These are phyloP conservation scores for Sphaerostilbella broomeana DNA, from an alignment of 2,329 filamentous ascomycete genomes.

Conservation along the genomic window DNA sequence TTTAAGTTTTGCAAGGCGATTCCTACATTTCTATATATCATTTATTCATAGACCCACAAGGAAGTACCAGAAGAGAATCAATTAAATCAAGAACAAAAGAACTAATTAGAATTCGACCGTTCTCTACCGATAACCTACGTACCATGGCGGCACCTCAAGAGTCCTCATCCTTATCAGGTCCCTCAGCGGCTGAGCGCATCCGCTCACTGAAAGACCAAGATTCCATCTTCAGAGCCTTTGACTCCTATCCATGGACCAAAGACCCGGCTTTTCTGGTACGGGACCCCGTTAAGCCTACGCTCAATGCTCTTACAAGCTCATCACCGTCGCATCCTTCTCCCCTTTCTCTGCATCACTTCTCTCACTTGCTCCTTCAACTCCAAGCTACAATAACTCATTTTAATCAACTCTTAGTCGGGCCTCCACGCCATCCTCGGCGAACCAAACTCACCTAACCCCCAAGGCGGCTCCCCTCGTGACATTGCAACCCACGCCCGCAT, in stretches of 20 bases:
- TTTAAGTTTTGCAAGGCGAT: no score
- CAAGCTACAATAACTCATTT: not conserved
- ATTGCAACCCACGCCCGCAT: constrained; percentile 60
- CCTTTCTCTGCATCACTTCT: not conserved
- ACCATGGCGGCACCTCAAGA: constrained; percentile 7
- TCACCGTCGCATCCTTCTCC: not conserved
- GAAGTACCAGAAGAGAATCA: no score
- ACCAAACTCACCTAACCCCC: constrained; percentile 34
- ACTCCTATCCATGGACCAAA: constrained; percentile 59
- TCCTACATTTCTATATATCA: no score
- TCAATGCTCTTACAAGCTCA: no score
- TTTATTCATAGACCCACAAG: no score
- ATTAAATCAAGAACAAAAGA: no score
- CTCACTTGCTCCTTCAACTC: not conserved
- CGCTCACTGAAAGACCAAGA: constrained; percentile 33
- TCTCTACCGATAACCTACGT: no score
- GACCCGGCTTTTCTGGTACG: constrained; percentile 62
- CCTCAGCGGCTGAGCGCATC: constrained; percentile 29
- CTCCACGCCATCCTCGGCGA: constrained; percentile 59
- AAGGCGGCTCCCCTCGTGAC: constrained; percentile 42
- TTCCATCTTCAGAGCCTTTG: constrained; percentile 53
- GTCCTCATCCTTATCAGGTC: no score
- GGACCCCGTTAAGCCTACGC: not conserved
- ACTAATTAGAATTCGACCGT: no score
- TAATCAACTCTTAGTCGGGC: constrained; percentile 38